phyloP scores from a whole-genome alignment of 352 stramenopile species.

The Phytopythium ostracodes region DNA sequence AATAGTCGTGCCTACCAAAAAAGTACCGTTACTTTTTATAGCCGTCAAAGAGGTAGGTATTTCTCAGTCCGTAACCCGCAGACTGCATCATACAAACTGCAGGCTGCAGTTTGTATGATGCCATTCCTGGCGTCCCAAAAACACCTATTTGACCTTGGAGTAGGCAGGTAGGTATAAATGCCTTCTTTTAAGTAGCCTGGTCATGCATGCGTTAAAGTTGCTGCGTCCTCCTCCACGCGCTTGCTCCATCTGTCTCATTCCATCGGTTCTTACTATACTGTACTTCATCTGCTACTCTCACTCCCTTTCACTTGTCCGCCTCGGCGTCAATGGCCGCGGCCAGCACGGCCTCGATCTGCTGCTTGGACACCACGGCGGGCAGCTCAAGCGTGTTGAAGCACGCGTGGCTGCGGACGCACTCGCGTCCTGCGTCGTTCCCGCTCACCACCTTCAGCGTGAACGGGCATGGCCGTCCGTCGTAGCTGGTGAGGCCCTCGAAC shows the following conservation, averaged over 20 bases:
- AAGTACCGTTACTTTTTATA: too few relatives aligned
- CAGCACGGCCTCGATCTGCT: conserved; percentile 58
- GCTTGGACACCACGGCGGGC: conserved; percentile 86
- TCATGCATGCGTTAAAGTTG: neutral
- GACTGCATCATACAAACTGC: too few relatives aligned
- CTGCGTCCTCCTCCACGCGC: neutral
- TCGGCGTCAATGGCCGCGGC: conserved; percentile 55
- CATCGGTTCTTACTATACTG: neutral
- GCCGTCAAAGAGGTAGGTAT: too few relatives aligned
- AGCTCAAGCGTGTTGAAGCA: conserved; percentile 92
- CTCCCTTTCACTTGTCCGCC: conserved; percentile 17
- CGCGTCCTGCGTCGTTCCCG: conserved; percentile 12
- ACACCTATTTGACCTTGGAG: too few relatives aligned
- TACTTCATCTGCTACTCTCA: neutral
- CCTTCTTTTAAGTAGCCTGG: too few relatives aligned
- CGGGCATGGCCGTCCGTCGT: conserved; percentile 64
- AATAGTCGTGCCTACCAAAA: too few relatives aligned
- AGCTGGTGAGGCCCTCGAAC: conserved; percentile 67
- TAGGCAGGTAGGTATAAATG: too few relatives aligned
- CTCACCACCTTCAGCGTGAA: conserved; percentile 67
- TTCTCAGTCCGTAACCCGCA: too few relatives aligned
- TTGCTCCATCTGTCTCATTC: neutral
- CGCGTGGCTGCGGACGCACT: conserved; percentile 59
- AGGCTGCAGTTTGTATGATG: too few relatives aligned
- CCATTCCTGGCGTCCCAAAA: too few relatives aligned